Conservation (phyloP, 1,139 yeast genomes). For the Magnusiomyces paraingens region DNA sequence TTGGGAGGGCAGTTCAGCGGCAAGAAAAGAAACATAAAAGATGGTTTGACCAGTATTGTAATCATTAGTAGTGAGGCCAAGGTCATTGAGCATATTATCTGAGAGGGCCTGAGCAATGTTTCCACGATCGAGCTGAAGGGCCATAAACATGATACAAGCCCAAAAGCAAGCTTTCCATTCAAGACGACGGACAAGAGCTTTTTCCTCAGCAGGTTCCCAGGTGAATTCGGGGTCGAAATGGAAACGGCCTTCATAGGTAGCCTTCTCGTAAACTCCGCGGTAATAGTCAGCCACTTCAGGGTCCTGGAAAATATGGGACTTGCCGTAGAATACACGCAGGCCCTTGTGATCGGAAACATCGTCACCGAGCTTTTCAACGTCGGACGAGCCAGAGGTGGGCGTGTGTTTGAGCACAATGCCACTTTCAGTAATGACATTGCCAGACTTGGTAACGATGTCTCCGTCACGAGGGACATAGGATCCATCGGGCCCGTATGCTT, state of each 20-base stretch:
- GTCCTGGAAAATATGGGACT: constrained; percentile 28
- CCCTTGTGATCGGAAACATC: too few species aligned
- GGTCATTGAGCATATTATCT: constrained; percentile 43
- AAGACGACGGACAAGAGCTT: constrained; percentile 35
- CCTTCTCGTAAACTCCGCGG: constrained; percentile 37
- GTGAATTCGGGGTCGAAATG: constrained; percentile 42
- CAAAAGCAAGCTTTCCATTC: constrained; percentile 42
- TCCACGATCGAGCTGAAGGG: constrained; percentile 47
- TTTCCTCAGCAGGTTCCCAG: constrained; percentile 46
- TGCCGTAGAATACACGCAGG: neutral
- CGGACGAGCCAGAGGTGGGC: too few species aligned
- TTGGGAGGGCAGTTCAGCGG: constrained; percentile 51
- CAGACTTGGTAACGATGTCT: constrained; percentile 19
- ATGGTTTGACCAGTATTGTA: constrained; percentile 45
- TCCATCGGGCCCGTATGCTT: too few species aligned
- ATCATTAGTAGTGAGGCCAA: constrained; percentile 43
- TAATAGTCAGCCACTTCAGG: constrained; percentile 40
- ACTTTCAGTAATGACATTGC: constrained; percentile 20
- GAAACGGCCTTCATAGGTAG: constrained; percentile 41
- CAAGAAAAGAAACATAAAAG: constrained; percentile 40
- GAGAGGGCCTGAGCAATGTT: constrained; percentile 47
- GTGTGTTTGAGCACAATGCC: constrained; percentile 7
- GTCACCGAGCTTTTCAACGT: too few species aligned
- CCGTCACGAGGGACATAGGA: constrained; percentile 13
- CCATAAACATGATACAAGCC: constrained; percentile 45